phyloP scores from a whole-genome alignment of 2,329 filamentous ascomycete species.

The Anthostomella pinea region DNA sequence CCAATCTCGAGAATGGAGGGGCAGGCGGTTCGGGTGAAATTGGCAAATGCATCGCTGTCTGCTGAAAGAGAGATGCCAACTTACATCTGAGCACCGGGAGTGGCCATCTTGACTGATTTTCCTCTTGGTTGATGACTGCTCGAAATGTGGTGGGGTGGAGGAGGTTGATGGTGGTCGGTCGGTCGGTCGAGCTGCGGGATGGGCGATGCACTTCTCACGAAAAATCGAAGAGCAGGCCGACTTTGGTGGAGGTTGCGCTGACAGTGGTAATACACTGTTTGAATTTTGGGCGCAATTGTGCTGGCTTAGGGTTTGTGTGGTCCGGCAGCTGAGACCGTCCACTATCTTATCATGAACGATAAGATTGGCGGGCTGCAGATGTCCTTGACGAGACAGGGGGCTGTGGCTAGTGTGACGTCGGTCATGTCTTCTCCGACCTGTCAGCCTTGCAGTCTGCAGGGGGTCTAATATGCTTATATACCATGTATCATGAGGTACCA shows the following conservation, averaged over 20 bases:
- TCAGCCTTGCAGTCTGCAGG: too few species aligned
- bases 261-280: conserved; percentile 24
- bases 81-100: conserved; percentile 62
- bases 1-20: conserved; percentile 6
- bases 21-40: conserved; percentile 5
- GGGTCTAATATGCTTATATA: too few species aligned
- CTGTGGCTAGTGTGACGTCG: too few species aligned
- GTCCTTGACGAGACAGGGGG: too few species aligned
- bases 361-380: too few species aligned
- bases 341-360: too few species aligned
- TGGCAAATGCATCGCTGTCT: conserved; percentile 3
- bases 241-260: conserved; percentile 20
- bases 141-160: conserved; percentile 30
- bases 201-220: conserved; percentile 16
- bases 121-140: conserved; percentile 33
- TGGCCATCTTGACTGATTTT: conserved; percentile 54
- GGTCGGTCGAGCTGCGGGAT: conserved; percentile 18
- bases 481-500: too few species aligned
- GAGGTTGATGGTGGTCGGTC: conserved; percentile 15
- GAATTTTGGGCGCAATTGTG: conserved; percentile 26
- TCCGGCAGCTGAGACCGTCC: too few species aligned
- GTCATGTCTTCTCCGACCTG: too few species aligned
- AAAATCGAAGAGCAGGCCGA: conserved; percentile 17
- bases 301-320: conserved; percentile 33
- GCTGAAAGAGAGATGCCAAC: conserved; percentile 24